Evolutionary conservation across 1,139 yeast genomes (phyloP).

Genomic region (Lodderomyces metapsilosis): DNA sequence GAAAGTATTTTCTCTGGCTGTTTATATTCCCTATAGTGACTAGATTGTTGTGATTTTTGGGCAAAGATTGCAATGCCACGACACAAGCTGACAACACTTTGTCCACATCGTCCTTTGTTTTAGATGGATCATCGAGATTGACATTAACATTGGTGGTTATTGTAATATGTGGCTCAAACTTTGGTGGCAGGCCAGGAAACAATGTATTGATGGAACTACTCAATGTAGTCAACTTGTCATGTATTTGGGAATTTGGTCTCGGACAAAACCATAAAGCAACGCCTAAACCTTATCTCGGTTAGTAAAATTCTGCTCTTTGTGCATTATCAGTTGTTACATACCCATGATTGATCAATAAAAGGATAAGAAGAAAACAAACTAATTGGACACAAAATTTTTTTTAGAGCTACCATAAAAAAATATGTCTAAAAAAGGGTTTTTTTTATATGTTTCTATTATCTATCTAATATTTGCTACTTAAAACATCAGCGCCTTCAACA

Average conservation of each 20-base stretch:
- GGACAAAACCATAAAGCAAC: conserved; percentile 82
- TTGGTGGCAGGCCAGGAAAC: conserved; percentile 65
- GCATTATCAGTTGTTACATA: conserved; percentile 12
- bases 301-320: conserved; percentile 10
- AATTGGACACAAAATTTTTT: background rate
- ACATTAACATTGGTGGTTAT: conserved; percentile 60
- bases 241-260: conserved; percentile 48
- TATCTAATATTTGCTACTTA: conserved; percentile 42
- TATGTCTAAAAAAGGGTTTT: background rate
- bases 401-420: background rate
- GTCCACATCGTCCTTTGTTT: conserved; percentile 55
- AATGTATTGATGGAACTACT: conserved; percentile 66
- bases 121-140: conserved; percentile 31
- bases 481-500: conserved; percentile 58
- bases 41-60: conserved; percentile 35
- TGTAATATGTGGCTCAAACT: conserved; percentile 76
- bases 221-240: conserved; percentile 58
- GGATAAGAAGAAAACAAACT: background rate
- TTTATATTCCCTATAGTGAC: conserved; percentile 39
- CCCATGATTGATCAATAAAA: conserved; percentile 17
- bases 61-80: conserved; percentile 58
- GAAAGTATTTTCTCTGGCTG: conserved; percentile 49
- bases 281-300: conserved; percentile 27
- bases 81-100: conserved; percentile 62
- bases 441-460: background rate